Base-by-base conservation (phyloP, 2,329 filamentous ascomycete genomes). In the Clarireedia hainanense region DNA sequence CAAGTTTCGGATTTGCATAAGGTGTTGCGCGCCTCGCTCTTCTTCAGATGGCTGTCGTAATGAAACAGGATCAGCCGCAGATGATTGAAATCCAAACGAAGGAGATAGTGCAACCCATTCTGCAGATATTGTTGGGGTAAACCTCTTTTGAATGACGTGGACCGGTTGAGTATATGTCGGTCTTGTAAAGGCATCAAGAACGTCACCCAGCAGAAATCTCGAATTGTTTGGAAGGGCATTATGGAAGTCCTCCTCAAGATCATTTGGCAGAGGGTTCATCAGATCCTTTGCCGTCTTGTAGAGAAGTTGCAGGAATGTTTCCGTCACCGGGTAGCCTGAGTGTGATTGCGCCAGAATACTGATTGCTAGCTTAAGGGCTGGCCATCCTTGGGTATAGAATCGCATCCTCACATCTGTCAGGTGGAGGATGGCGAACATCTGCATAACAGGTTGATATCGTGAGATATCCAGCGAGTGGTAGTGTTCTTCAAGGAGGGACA, bases 341-440 rank as follows among this genome's bases (percentile, higher is more conserved):
- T 53, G 53, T 14, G 68, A 69, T 55, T 70, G 56, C 57, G 57
- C 58, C 20, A 71, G 52, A 24, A 60, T 55, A 27, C 67, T 63
- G 27, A 69, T 55, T 10, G 63, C 65, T 50, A 68, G 65, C 15
- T 61, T 52, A 6, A 70, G 61, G n/a, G 64, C 63, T 34, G 65
- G 61, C 1, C 56, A 49, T 3, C 65, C 67, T n/a, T 57, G 58
- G 10, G 68, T 65, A 23, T 64, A 69, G 50, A 64, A 68, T 23
- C 67, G 64, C n/a, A 64, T 57, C 26, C 70, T 49, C 6, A 64
- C 50, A 49, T 70, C 68, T 10, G 61, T 63, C 23, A 71, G 52
- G 46, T 70, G 66, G 3, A 71, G 60, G 30, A 67, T 17, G 23
- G 63, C 59, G 57, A 70, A 69, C 58, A 69, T 66, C 50, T 71